A percentile compares a stretch with the other conserved stretches of the same genome.
Conservation (phyloP, 257 asterid species). For the Fraxinus americana region DNA sequence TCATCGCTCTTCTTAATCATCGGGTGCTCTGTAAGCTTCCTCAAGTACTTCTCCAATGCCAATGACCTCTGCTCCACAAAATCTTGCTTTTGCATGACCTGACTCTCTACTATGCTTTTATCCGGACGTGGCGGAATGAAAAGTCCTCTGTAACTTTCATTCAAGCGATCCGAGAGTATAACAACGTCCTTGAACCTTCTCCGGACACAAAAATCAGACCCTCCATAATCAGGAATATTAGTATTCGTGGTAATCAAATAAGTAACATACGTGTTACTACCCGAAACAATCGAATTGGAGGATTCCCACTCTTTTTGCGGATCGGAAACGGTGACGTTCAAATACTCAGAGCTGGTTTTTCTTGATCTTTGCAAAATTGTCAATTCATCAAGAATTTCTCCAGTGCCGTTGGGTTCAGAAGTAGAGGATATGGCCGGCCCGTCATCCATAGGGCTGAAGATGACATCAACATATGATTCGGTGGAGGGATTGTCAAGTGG, state of each 20-base stretch:
- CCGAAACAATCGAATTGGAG: constrained; percentile 81
- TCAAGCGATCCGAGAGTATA: constrained; percentile 80
- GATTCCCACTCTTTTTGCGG: constrained; percentile 85
- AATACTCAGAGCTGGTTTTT: constrained; percentile 53
- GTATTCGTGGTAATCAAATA: constrained; percentile 82
- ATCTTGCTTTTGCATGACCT: constrained; percentile 97
- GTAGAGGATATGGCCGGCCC: constrained; percentile 1
- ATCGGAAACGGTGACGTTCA: constrained; percentile 70
- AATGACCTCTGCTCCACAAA: constrained; percentile 95
- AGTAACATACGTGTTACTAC: constrained; percentile 67
- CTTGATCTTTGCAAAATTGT: constrained; percentile 38
- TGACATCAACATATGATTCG: constrained; percentile 51
- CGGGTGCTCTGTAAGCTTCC: constrained; percentile 77
- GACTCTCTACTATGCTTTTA: constrained; percentile 90
- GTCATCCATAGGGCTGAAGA: constrained; percentile 42
- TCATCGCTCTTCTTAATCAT: constrained; percentile 80
- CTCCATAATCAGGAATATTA: constrained; percentile 56
- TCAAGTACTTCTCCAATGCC: constrained; percentile 83
- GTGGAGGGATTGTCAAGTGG: constrained; percentile 36
- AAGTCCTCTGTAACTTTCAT: constrained; percentile 74
- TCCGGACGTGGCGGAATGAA: constrained; percentile 94
- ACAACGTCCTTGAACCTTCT: constrained; percentile 90
- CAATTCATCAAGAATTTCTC: constrained; percentile 39
- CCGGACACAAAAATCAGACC: constrained; percentile 65
- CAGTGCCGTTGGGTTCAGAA: constrained; percentile 48